Conservation (phyloP, 768 basidiomycete genomes). For the Amanita rimosa region DNA sequence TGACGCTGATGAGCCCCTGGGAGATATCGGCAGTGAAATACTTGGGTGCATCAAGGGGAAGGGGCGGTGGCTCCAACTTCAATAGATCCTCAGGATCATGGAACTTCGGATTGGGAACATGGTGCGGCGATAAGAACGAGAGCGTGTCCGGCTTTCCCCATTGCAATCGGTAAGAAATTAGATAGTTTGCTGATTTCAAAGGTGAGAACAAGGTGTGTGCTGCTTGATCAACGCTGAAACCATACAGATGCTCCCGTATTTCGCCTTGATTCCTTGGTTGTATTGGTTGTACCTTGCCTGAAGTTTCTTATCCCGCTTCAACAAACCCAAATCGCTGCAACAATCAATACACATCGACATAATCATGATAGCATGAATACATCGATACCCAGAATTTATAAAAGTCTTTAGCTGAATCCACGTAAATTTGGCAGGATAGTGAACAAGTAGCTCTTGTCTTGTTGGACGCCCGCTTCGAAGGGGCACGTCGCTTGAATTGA, state of each 20-base stretch:
- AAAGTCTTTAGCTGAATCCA: conserved; percentile 70
- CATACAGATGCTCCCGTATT: conserved; percentile 62
- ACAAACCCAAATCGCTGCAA: conserved; percentile 68
- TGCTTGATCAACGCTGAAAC: conserved; percentile 1
- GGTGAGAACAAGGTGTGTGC: not conserved
- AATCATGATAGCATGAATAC: not conserved
- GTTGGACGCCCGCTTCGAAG: conserved; percentile 57
- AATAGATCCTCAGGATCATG: conserved; percentile 3
- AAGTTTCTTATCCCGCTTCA: conserved; percentile 62
- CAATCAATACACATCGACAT: not conserved
- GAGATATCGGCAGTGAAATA: conserved; percentile 64
- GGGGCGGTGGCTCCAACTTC: conserved; percentile 14
- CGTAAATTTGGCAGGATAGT: conserved; percentile 70
- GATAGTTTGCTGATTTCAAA: conserved; percentile 48
- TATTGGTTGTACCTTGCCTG: conserved; percentile 60
- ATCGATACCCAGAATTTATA: conserved; percentile 62
- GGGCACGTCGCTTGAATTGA: conserved; percentile 20
- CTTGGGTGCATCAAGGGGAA: conserved; percentile 27
- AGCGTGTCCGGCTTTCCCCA: conserved; percentile 66
- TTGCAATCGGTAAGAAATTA: conserved; percentile 55
- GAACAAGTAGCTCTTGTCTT: conserved; percentile 45
- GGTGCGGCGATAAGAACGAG: conserved; percentile 43
- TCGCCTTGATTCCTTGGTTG: conserved; percentile 36
- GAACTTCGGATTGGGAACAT: conserved; percentile 21
- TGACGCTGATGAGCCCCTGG: conserved; percentile 50